Evolutionary conservation across 2,329 filamentous ascomycete genomes (phyloP).

Genomic region (Alternaria dauci): DNA sequence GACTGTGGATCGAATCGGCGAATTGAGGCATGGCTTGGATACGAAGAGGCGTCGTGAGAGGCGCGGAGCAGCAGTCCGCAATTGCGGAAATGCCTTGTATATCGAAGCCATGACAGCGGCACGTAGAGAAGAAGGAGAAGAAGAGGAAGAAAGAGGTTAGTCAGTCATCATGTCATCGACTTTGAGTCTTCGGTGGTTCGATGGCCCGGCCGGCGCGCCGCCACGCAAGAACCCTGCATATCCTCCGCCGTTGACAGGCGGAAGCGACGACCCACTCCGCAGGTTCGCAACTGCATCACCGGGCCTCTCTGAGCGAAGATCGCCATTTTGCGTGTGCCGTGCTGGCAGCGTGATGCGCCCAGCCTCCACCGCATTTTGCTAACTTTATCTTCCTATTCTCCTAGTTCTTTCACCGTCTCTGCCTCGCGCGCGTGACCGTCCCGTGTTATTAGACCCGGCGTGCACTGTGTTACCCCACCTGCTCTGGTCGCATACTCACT

Average conservation of each 20-base stretch:
- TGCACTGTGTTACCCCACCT: slow-evolving; percentile 13
- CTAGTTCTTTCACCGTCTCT: neutral
- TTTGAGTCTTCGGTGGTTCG: slow-evolving; percentile 22
- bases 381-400: slow-evolving; percentile 4
- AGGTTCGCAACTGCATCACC: slow-evolving; percentile 25
- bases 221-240: slow-evolving; percentile 21
- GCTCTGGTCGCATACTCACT: neutral
- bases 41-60: slow-evolving; percentile 49
- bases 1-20: slow-evolving; percentile 33
- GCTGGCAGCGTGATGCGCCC: slow-evolving; percentile 19
- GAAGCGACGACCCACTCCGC: slow-evolving; percentile 20
- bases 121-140: slow-evolving; percentile 1
- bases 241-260: slow-evolving; percentile 20
- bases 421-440: slow-evolving; percentile 3
- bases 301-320: slow-evolving; percentile 21
- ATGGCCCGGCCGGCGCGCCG: slow-evolving; percentile 13
- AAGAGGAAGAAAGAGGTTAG: neutral
- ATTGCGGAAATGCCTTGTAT: slow-evolving; percentile 49
- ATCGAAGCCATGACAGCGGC: slow-evolving; percentile 45
- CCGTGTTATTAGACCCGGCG: neutral
- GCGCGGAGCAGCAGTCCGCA: slow-evolving; percentile 50
- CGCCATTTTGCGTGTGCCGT: slow-evolving; percentile 18
- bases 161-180: slow-evolving; percentile 14
- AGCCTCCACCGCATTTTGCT: slow-evolving; percentile 12
- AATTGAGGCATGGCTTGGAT: slow-evolving; percentile 43